Evolutionary conservation across 2,329 filamentous ascomycete genomes (phyloP).

Genomic region (Cladobotryum protrusum): DNA sequence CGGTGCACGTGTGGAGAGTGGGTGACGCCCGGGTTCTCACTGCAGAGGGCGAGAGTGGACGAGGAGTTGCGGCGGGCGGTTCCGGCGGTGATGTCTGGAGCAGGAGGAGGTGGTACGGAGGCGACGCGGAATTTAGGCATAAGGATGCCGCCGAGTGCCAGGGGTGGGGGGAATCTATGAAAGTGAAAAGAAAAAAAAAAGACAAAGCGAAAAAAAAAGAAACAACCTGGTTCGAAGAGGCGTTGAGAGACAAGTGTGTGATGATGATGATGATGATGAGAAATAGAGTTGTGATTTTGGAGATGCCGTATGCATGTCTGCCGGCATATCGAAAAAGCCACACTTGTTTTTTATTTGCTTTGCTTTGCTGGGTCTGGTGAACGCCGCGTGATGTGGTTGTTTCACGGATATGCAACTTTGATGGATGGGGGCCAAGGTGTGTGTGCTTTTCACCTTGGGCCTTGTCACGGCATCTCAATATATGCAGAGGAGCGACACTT

Average conservation of each 20-base stretch:
- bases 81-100: slow-evolving; percentile 18
- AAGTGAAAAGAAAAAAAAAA: background rate
- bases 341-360: too few relatives aligned
- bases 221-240: background rate
- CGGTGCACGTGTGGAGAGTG: slow-evolving; percentile 85
- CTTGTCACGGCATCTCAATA: too few relatives aligned
- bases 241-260: too few relatives aligned
- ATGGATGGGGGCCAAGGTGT: too few relatives aligned
- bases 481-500: too few relatives aligned
- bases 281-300: too few relatives aligned
- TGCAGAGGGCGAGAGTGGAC: slow-evolving; percentile 78
- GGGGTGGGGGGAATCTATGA: slow-evolving; percentile 30
- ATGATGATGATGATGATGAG: too few relatives aligned
- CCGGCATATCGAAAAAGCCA: too few relatives aligned
- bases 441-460: too few relatives aligned
- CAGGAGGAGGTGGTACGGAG: slow-evolving; percentile 16
- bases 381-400: background rate
- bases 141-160: slow-evolving; percentile 47
- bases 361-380: too few relatives aligned
- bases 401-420: background rate
- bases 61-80: slow-evolving; percentile 36
- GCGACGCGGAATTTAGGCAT: slow-evolving; percentile 36
- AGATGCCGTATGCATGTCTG: too few relatives aligned
- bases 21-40: slow-evolving; percentile 84
- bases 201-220: background rate